Conservation (phyloP, 306 rosid genomes). For the Cotoneaster glaucophyllus region DNA sequence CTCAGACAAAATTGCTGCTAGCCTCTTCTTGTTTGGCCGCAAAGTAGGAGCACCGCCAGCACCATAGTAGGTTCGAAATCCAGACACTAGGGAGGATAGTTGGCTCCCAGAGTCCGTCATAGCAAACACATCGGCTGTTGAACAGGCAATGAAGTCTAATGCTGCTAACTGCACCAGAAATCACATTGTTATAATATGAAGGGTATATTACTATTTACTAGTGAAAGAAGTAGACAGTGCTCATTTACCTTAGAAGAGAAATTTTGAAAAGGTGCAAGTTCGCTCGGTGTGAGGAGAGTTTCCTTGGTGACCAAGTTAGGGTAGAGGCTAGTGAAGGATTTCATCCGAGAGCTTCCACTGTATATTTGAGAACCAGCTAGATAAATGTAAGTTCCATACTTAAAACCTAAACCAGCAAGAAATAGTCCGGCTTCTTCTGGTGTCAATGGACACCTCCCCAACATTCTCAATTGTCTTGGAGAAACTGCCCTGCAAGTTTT, state of each 20-base stretch:
- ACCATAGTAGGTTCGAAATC: conserved; percentile 79
- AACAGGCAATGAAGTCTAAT: conserved; percentile 85
- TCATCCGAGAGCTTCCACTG: conserved; percentile 70
- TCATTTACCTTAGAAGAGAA: conserved; percentile 80
- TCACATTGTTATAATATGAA: background rate
- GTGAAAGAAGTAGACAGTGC: background rate
- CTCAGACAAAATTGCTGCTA: conserved; percentile 67
- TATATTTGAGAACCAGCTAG: conserved; percentile 83
- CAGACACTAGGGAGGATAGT: conserved; percentile 90
- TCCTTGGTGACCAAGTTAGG: conserved; percentile 90
- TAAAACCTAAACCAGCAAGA: conserved; percentile 77
- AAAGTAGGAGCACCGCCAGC: conserved; percentile 58
- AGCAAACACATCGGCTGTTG: conserved; percentile 87
- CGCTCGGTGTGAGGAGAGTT: conserved; percentile 55
- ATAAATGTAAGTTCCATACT: conserved; percentile 62
- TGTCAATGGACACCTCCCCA: conserved; percentile 87
- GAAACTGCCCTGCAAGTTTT: conserved; percentile 37
- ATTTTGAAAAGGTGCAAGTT: conserved; percentile 76
- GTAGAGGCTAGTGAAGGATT: conserved; percentile 65
- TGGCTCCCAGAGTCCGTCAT: conserved; percentile 99
- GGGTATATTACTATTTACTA: background rate
- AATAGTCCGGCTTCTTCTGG: conserved; percentile 98
- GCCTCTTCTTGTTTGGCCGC: conserved; percentile 85
- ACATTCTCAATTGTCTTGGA: conserved; percentile 53
- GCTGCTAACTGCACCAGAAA: conserved; percentile 76